A percentile compares a stretch with the other conserved stretches of the same genome.
Conservation (phyloP, 768 basidiomycete genomes). For the Agrocybe chaxingu region DNA sequence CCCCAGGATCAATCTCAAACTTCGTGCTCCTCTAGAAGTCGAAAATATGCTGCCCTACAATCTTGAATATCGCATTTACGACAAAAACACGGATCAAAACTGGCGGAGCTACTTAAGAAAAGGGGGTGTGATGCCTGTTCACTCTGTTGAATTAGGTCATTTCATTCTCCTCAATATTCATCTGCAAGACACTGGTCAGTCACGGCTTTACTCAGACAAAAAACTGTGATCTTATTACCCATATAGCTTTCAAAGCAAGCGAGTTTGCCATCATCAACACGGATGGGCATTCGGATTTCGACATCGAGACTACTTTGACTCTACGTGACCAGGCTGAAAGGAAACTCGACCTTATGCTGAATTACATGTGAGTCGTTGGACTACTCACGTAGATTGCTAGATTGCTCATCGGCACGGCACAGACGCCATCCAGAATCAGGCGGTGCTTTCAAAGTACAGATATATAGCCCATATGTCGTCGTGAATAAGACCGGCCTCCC, state of each 20-base stretch:
- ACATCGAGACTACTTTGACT: conserved; percentile 67
- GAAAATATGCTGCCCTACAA: conserved; percentile 96
- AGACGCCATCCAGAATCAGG: conserved; percentile 86
- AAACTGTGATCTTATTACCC: background rate
- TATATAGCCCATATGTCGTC: conserved; percentile 87
- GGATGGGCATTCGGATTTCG: conserved; percentile 87
- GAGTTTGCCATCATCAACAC: conserved; percentile 98
- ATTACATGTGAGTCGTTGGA: conserved; percentile 73
- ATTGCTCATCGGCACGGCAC: background rate
- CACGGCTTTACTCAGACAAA: background rate
- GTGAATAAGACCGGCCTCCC: conserved; percentile 91
- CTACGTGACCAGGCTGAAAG: conserved; percentile 72
- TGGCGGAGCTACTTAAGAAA: conserved; percentile 92
- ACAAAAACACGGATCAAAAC: conserved; percentile 91
- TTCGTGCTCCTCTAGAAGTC: conserved; percentile 91
- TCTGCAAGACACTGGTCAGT: conserved; percentile 84
- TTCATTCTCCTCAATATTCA: conserved; percentile 87
- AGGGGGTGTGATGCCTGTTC: conserved; percentile 94
- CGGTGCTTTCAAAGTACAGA: conserved; percentile 93
- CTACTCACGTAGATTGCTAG: background rate
- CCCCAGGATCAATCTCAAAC: conserved; percentile 79
- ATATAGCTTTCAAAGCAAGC: conserved; percentile 82
- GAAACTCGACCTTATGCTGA: conserved; percentile 79
- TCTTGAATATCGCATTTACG: conserved; percentile 93
- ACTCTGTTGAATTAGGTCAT: conserved; percentile 90